Conservation (phyloP, 805 yeast species). For the Lipomyces spencermartinsiae region DNA sequence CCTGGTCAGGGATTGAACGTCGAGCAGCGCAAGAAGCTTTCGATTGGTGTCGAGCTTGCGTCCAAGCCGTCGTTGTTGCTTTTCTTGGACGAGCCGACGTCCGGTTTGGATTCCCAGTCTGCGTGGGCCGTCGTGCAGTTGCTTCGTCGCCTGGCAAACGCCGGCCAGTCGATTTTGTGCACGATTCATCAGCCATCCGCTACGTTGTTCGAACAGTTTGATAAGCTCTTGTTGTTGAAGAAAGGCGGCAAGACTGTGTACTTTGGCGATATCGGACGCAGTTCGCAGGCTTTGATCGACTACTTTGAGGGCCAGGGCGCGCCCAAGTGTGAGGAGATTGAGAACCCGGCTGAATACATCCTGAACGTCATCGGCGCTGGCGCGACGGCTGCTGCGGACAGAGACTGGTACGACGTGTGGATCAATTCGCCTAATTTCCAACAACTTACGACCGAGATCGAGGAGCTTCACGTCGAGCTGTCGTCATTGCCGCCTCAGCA, state of each 20-base stretch:
- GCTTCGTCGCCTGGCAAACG: slow-evolving; percentile 68
- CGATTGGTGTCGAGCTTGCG: slow-evolving; percentile 75
- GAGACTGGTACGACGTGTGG: slow-evolving; percentile 75
- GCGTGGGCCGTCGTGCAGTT: slow-evolving; percentile 74
- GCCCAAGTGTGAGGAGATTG: slow-evolving; percentile 62
- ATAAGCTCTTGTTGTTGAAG: slow-evolving; percentile 67
- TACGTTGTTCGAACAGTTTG: slow-evolving; percentile 68
- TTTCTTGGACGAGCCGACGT: slow-evolving; percentile 72
- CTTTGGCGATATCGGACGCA: slow-evolving; percentile 78
- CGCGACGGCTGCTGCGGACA: slow-evolving; percentile 65
- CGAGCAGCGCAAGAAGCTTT: slow-evolving; percentile 69
- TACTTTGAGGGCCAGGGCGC: slow-evolving; percentile 80
- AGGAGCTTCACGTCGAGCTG: slow-evolving; percentile 45
- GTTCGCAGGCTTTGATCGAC: slow-evolving; percentile 60
- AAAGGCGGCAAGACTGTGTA: slow-evolving; percentile 82
- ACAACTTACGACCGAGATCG: slow-evolving; percentile 47
- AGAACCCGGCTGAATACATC: slow-evolving; percentile 80
- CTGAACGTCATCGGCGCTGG: slow-evolving; percentile 80
- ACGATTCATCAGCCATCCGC: slow-evolving; percentile 84
- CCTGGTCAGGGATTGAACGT: slow-evolving; percentile 75
- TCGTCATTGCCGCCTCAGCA: slow-evolving; percentile 39
- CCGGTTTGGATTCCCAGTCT: slow-evolving; percentile 68
- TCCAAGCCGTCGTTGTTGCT: slow-evolving; percentile 69
- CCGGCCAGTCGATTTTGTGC: slow-evolving; percentile 77
- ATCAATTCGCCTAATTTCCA: slow-evolving; percentile 52